phyloP scores from a whole-genome alignment of 2,329 filamentous ascomycete species.

The Trichoderma pleuroti region DNA sequence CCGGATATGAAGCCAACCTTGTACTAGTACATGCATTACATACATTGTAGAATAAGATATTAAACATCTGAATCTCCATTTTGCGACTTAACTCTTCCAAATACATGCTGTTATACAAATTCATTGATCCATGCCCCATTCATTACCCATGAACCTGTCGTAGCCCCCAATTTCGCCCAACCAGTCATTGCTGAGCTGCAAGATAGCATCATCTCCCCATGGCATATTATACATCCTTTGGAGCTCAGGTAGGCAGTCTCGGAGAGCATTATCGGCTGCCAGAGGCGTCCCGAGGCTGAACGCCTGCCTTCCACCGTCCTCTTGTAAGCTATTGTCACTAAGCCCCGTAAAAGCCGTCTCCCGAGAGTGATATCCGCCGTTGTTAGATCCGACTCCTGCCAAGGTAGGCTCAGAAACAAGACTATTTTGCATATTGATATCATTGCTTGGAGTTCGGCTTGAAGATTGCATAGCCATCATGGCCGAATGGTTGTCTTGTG shows the following conservation, averaged over 20 bases:
- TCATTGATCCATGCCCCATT: not conserved
- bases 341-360: not conserved
- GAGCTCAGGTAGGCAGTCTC: constrained; percentile 21
- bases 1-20: constrained; percentile 24
- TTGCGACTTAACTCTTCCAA: not conserved
- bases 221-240: constrained; percentile 26
- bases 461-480: not conserved
- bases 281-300: constrained; percentile 37
- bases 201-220: constrained; percentile 25
- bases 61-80: not conserved
- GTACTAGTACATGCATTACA: not conserved
- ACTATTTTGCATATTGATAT: not conserved
- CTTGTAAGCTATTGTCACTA: not conserved
- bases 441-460: not conserved
- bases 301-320: constrained; percentile 17
- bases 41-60: not conserved
- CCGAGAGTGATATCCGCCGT: not conserved
- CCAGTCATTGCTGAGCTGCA: constrained; percentile 27
- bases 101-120: not conserved
- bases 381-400: not conserved
- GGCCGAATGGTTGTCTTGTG: not conserved
- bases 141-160: not conserved
- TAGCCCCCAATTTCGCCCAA: constrained; percentile 21
- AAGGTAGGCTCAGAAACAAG: not conserved
- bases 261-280: constrained; percentile 19